A percentile compares a stretch with the other conserved stretches of the same genome.
These are phyloP conservation scores for Xylariaceae sp. DNA, from an alignment of 2,329 filamentous ascomycete species.

Conservation along the genomic window DNA sequence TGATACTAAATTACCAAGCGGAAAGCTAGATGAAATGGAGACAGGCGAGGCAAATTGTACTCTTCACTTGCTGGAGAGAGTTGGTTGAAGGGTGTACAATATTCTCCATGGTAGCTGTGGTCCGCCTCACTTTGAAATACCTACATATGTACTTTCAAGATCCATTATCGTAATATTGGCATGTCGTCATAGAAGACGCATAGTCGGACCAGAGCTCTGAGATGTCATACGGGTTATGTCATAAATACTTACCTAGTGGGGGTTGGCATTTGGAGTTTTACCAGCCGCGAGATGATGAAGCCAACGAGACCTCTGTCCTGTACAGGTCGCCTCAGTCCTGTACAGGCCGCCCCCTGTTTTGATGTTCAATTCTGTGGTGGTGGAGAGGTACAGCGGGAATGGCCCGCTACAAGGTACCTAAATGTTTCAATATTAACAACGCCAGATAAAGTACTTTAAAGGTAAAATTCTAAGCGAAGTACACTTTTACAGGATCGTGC, in stretches of 20 bases:
- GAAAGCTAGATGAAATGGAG: neutral
- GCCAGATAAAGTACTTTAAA: no score
- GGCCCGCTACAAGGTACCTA: no score
- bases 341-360: no score
- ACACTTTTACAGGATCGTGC: no score
- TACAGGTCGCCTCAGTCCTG: no score
- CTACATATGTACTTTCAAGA: constrained; percentile 1
- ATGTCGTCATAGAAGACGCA: constrained; percentile 33
- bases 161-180: constrained; percentile 18
- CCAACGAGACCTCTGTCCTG: no score
- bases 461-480: no score
- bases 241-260: no score
- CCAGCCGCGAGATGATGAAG: neutral
- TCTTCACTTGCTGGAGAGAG: neutral
- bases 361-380: no score
- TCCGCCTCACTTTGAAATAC: neutral
- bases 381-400: no score
- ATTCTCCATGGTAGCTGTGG: neutral
- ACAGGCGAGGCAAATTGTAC: neutral
- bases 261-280: no score
- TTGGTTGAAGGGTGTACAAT: neutral
- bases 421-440: no score
- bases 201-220: neutral
- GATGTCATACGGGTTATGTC: constrained; percentile 17
- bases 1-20: neutral